A percentile compares a stretch with the other conserved stretches of the same genome.
phyloP scores from a whole-genome alignment of 2,329 filamentous ascomycete species.

The Fusarium albidum region DNA sequence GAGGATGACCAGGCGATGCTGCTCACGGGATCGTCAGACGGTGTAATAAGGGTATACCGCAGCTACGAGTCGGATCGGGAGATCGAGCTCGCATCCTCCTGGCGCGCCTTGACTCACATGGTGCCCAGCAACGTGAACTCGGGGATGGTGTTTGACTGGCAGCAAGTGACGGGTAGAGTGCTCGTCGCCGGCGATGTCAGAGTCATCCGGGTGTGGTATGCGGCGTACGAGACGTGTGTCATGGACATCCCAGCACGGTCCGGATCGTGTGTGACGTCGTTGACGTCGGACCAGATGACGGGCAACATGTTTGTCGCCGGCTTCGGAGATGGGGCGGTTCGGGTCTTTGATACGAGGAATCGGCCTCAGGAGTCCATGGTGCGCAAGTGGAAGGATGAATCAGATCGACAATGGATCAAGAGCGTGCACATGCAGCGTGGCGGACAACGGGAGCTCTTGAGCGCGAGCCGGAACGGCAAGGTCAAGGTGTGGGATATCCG shows the following conservation, averaged over 20 bases:
- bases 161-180: constrained; percentile 93
- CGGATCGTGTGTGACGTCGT: constrained; percentile 91
- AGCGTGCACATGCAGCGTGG: constrained; percentile 97
- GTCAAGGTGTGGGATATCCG: constrained; percentile 97
- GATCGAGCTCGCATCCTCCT: constrained; percentile 87
- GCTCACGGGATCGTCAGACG: constrained; percentile 95
- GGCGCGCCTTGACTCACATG: constrained; percentile 91
- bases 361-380: constrained; percentile 91
- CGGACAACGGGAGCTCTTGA: constrained; percentile 89
- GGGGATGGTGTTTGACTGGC: constrained; percentile 98
- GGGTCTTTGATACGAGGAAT: constrained; percentile 90
- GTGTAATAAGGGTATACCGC: constrained; percentile 90
- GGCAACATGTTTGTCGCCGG: constrained; percentile 96
- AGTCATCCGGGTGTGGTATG: constrained; percentile 96
- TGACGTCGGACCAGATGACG: constrained; percentile 97
- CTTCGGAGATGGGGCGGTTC: constrained; percentile 93
- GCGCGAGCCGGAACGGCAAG: constrained; percentile 89
- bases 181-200: constrained; percentile 97
- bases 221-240: constrained; percentile 89
- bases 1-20: constrained; percentile 96
- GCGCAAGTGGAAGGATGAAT: constrained; percentile 94
- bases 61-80: constrained; percentile 83
- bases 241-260: constrained; percentile 95
- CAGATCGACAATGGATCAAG: constrained; percentile 87
- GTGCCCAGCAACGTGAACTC: constrained; percentile 94